Base-by-base conservation (phyloP, 2,329 filamentous ascomycete genomes). In the Cordyceps farinosa region DNA sequence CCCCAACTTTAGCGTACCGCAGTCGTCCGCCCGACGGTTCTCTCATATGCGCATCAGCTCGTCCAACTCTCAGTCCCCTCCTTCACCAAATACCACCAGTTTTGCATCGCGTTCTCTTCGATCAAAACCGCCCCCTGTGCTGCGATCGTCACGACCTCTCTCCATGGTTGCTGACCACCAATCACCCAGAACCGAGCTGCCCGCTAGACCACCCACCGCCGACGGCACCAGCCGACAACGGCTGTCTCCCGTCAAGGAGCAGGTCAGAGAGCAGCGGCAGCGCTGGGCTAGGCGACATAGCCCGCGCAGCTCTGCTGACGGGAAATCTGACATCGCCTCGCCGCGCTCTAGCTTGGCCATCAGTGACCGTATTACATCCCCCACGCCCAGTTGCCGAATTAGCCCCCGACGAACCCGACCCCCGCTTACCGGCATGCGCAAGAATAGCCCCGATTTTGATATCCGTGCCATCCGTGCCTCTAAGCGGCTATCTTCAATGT, bases 131-230 rank as follows among this genome's bases (percentile, higher is more conserved):
- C 81, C 83, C 2, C 79, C 81, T 1, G 75, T 79, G 0, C 71
- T 85, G 45, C 72, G 77, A 32, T 77, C 80, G 64, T 78, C 82
- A 1, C 77, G 82, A 6, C 82, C 83, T 1, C 72, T 86, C 10
- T 86, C 84, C 1, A 79, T 83, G 53, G 82, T 86, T 2, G 72
- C 80, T 58, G 84, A 86, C 64, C 79, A 83, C 52, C 82, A 82
- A 0, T 83, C 83, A 0, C 80, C 81, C 1, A 67, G 64, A 27
- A 63, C 67, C 13, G 69, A 70, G 10, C 64, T 70, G 11, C 67
- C 71, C 2, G 68, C 72, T 30, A 67, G 74, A 22, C 73, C 75
- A 27, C 70, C 70, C 7, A 76, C 69, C 9, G 65, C 66, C 15
- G 67, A 72, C 51, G 62, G 60, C 30, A 64, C 64, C 13, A 22